Base-by-base conservation (phyloP, 495 filamentous ascomycete species). In the Talaromyces proteolyticus region DNA sequence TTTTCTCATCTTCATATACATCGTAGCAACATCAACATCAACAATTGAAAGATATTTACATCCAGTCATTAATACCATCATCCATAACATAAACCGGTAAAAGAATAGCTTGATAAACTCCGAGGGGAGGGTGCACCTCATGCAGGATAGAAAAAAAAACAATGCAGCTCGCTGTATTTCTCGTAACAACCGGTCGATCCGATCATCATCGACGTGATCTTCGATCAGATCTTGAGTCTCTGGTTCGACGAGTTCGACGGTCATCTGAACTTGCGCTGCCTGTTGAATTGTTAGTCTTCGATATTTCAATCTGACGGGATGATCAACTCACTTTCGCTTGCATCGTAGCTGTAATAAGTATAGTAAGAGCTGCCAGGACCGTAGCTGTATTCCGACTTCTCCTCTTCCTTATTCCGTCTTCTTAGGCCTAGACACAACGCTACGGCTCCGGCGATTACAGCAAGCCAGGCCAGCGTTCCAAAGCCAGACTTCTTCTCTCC, bases 341-440 rank as follows among this genome's bases (percentile, higher is more conserved):
- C 51, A 43, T 59, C 71, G 54, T 66, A 69, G 21, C 68, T 65
- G 50, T 72, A 74, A 26, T 63, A 69, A n/a, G n/a, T n/a, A 54
- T 74, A 75, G 51, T 66, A 70, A 41, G 68, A 69, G 53, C 68
- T 75, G 38, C 72, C 69, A 29, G 49, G 39, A 24, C 42, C 39
- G 49, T 72, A 69, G 12, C 63, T 70, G 51, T 64, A 66, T 40
- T 67, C 65, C 51, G 70, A 73, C 55, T 67, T 73, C 52, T 70
- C 68, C 21, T 76, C 70, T 43, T 77, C 70, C 45, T 86, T 77
- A 50, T 64, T 67, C 57, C 65, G 72, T 56, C 85, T 79, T 73
- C 79, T 87, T 63, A 95, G 56, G n/a, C 89, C 91, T 43, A 96
- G 72, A 36, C 88, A 72, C 21, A 91, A 66, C 46, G 84, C 84